These are phyloP conservation scores for Diplodia sapinea DNA, from an alignment of 2,329 filamentous ascomycete species.

Conservation along the genomic window DNA sequence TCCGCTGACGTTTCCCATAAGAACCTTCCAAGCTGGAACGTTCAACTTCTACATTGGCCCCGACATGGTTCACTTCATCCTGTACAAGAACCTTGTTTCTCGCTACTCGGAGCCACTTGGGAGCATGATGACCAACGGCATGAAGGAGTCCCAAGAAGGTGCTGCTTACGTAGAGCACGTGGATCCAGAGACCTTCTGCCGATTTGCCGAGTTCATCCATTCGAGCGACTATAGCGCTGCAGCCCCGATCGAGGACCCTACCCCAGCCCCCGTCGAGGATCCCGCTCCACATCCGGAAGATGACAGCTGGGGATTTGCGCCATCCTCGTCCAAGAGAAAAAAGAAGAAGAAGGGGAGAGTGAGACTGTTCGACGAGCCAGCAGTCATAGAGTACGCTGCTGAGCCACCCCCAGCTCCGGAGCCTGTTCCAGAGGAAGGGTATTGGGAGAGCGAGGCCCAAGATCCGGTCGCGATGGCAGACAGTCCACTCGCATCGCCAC, in stretches of 20 bases:
- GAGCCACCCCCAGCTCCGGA: too few relatives aligned
- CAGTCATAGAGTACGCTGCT: too few relatives aligned
- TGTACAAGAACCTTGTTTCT: slow-evolving; percentile 13
- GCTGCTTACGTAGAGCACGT: slow-evolving; percentile 3
- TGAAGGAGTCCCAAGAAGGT: slow-evolving; percentile 8
- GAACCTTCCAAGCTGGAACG: slow-evolving; percentile 1
- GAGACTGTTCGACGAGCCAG: too few relatives aligned
- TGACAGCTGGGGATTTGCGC: too few relatives aligned
- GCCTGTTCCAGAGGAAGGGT: too few relatives aligned
- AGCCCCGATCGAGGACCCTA: neutral
- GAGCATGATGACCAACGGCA: slow-evolving; percentile 15
- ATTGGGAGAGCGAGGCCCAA: too few relatives aligned
- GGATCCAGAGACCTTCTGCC: neutral
- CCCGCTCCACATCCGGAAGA: neutral
- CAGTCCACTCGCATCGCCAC: neutral
- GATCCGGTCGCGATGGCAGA: too few relatives aligned
- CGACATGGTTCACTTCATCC: neutral
- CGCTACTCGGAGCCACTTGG: slow-evolving; percentile 6
- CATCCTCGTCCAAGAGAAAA: neutral
- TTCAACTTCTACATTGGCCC: slow-evolving; percentile 20
- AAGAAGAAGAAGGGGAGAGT: neutral
- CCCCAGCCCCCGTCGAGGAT: too few relatives aligned
- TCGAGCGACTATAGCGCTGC: slow-evolving; percentile 6
- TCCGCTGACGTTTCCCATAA: neutral
- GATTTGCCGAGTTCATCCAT: slow-evolving; percentile 13